Evolutionary conservation across 768 basidiomycete species (phyloP).

Genomic region (Boletus reticuloceps): DNA sequence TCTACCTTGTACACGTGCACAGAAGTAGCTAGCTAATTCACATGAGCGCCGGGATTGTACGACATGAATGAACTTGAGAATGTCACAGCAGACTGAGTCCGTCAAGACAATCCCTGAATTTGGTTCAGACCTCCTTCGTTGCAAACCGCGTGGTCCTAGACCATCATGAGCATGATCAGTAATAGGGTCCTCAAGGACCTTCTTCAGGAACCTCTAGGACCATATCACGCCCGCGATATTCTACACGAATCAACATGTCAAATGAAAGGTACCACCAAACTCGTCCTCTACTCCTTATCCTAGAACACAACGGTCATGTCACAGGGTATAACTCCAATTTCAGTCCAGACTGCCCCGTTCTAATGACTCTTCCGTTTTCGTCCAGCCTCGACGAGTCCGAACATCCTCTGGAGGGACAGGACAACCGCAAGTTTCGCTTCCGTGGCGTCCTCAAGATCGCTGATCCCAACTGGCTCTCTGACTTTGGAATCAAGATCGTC

Average conservation of each 20-base stretch:
- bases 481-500: conserved; percentile 39
- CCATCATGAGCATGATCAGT: conserved; percentile 13
- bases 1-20: conserved; percentile 27
- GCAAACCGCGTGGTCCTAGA: not conserved
- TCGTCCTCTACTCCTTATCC: conserved; percentile 30
- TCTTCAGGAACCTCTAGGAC: conserved; percentile 28
- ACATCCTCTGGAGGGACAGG: conserved; percentile 29
- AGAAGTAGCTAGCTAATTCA: conserved; percentile 24
- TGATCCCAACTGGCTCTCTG: conserved; percentile 48
- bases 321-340: conserved; percentile 20
- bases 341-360: not conserved
- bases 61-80: not conserved
- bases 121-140: not conserved
- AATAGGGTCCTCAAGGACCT: conserved; percentile 20
- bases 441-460: conserved; percentile 50
- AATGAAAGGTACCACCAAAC: conserved; percentile 4
- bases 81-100: no score
- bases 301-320: conserved; percentile 25
- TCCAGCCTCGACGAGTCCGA: conserved; percentile 51
- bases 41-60: not conserved
- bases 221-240: conserved; percentile 28
- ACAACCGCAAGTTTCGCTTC: conserved; percentile 41
- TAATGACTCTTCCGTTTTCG: not conserved
- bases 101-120: no score
- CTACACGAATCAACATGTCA: conserved; percentile 21